Evolutionary conservation across 2,329 filamentous ascomycete genomes (phyloP).

Genomic region (Neonectria sp.): DNA sequence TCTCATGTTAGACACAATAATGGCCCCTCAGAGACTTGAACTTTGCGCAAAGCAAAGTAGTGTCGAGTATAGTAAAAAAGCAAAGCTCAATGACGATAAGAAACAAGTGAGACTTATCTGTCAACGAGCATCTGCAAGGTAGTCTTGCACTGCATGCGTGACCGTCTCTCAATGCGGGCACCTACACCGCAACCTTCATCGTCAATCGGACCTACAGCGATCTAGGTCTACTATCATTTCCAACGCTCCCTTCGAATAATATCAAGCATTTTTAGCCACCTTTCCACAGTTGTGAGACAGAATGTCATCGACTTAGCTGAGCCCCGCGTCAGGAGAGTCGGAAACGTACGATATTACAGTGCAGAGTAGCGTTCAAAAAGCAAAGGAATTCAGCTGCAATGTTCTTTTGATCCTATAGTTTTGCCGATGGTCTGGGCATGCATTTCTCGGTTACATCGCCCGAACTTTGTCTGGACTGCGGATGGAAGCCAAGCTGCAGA

Average conservation of each 20-base stretch:
- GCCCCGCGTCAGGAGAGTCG: neutral
- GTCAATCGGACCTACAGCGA: neutral
- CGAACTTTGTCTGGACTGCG: neutral
- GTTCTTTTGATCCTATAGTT: neutral
- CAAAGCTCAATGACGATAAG: neutral
- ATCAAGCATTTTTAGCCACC: too few relatives aligned
- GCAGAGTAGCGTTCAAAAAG: neutral
- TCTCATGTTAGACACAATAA: neutral
- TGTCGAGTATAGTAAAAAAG: neutral
- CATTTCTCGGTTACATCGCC: neutral
- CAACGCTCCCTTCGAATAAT: neutral
- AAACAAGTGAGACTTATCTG: neutral
- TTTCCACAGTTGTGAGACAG: neutral
- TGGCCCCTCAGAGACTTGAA: neutral
- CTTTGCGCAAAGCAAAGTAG: neutral
- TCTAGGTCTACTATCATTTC: neutral
- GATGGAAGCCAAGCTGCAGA: neutral
- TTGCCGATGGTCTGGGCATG: neutral
- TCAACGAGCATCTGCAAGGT: neutral
- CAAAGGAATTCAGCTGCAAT: neutral
- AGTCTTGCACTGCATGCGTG: conserved; percentile 9
- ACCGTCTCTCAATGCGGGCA: neutral
- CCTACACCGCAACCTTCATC: conserved; percentile 10
- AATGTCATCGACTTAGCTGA: neutral
- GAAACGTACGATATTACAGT: neutral